These are phyloP conservation scores for Cladosporium austrohemisphaericum DNA, from an alignment of 2,329 filamentous ascomycete species.

Conservation along the genomic window DNA sequence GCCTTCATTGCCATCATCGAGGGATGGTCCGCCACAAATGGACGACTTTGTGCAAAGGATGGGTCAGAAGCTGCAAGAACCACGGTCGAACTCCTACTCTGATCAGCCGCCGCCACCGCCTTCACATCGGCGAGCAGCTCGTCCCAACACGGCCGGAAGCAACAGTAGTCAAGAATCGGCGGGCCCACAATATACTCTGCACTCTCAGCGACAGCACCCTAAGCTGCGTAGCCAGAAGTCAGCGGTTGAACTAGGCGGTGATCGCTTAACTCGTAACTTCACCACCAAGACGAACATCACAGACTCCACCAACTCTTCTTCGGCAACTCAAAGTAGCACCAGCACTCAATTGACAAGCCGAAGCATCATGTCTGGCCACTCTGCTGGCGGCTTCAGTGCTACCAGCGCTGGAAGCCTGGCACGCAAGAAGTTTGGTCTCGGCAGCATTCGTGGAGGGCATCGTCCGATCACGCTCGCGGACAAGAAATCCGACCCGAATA, in stretches of 20 bases:
- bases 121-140: slow-evolving; percentile 23
- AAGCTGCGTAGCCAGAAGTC: slow-evolving; percentile 62
- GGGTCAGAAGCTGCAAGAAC: slow-evolving; percentile 73
- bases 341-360: slow-evolving; percentile 75
- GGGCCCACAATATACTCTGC: slow-evolving; percentile 8
- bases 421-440: slow-evolving; percentile 60
- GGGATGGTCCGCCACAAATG: slow-evolving; percentile 62
- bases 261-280: slow-evolving; percentile 70
- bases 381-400: slow-evolving; percentile 85
- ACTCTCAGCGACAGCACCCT: slow-evolving; percentile 43
- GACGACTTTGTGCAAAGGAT: slow-evolving; percentile 88
- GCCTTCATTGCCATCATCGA: slow-evolving; percentile 34
- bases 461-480: slow-evolving; percentile 22
- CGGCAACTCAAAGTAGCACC: slow-evolving; percentile 59
- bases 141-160: slow-evolving; percentile 29
- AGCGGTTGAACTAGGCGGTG: slow-evolving; percentile 69
- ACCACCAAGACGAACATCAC: slow-evolving; percentile 86
- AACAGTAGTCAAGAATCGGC: slow-evolving; percentile 27
- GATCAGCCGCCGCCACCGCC: slow-evolving; percentile 36
- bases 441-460: slow-evolving; percentile 33
- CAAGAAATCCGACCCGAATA: slow-evolving; percentile 26
- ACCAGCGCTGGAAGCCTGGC: slow-evolving; percentile 94
- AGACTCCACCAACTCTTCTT: slow-evolving; percentile 59
- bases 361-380: slow-evolving; percentile 90
- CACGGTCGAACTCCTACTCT: slow-evolving; percentile 52